Base-by-base conservation (phyloP, 2,329 filamentous ascomycete genomes). In the Ceratocystis lukuohia region DNA sequence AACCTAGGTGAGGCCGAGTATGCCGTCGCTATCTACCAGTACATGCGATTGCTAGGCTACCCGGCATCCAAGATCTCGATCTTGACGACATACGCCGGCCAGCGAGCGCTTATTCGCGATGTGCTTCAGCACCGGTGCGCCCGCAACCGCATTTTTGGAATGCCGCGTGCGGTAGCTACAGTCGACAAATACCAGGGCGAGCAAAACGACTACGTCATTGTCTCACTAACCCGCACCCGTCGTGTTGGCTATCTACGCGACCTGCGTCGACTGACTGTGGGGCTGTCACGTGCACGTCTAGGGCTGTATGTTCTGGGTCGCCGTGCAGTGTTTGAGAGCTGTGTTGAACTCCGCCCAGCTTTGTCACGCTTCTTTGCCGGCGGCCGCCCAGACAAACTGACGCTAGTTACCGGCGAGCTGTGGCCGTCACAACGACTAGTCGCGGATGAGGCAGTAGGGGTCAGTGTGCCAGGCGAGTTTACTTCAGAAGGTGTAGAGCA, bases 141-240 rank as follows among this genome's bases (percentile, higher is more conserved):
- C 46, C 88, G 84, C 71, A 95, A 91, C 71, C 78, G 86, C 1
- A 78, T 97, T 22, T 99, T 99, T 76, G 92, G 93, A 7, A 78
- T 96, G 75, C 94, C 94, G 20, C 88, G 87, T 75, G 87, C 88
- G 65, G 90, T 99, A 33, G 92, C 90, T 2, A 99, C 95, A 4
- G 93, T 99, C 69, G 94, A 99, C 78, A 96, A 96, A 75, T 99
- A 97, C 73, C 94, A 99, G 78, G 95, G 94, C 74, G 94, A 99
- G 79, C 94, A 99, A 77, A 99, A 99, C 76, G 94, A 99, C 73
- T 97, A 96, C 73, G 85, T 99, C 71, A 96, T 99, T 71, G 84
- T 99, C 66, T 96, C 92, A 4, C 83, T 99, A 61, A 94, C 91
- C 15, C 85, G 94, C 69, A 97, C 95, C 12, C 88, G 87, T 66